These are phyloP conservation scores for Trifolium dubium DNA, from an alignment of 306 rosid species.

Conservation along the genomic window DNA sequence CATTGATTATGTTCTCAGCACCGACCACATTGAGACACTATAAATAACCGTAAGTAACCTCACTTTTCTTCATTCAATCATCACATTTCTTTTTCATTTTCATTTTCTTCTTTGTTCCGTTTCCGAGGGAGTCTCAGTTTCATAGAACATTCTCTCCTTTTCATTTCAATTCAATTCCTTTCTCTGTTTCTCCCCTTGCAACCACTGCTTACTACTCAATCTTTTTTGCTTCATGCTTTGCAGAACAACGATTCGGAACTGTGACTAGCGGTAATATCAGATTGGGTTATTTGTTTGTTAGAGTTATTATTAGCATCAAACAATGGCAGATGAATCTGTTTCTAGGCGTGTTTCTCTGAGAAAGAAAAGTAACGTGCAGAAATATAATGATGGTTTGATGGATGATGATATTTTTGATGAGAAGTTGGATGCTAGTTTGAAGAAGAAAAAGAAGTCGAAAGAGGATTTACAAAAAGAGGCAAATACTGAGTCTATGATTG, in stretches of 20 bases:
- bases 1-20: too few species aligned
- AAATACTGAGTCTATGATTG: slow-evolving; percentile 92
- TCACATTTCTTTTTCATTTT: too few species aligned
- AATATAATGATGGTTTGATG: slow-evolving; percentile 76
- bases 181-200: background rate
- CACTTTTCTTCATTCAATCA: too few species aligned
- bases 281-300: too few species aligned
- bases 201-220: background rate
- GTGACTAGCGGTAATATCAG: too few species aligned
- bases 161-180: background rate
- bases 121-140: too few species aligned
- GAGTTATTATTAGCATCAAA: slow-evolving; percentile 1
- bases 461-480: slow-evolving; percentile 90
- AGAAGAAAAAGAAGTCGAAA: slow-evolving; percentile 59
- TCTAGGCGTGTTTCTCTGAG: slow-evolving; percentile 46
- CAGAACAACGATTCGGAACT: slow-evolving; percentile 25
- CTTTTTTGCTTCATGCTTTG: slow-evolving; percentile 4
- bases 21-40: too few species aligned
- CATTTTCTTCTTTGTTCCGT: too few species aligned
- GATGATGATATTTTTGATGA: slow-evolving; percentile 79
- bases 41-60: too few species aligned
- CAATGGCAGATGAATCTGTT: slow-evolving; percentile 48
- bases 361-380: slow-evolving; percentile 61
- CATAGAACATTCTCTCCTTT: background rate
- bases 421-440: slow-evolving; percentile 65